Base-by-base conservation (phyloP, 2,329 filamentous ascomycete genomes). In the Diaporthe humulicola region DNA sequence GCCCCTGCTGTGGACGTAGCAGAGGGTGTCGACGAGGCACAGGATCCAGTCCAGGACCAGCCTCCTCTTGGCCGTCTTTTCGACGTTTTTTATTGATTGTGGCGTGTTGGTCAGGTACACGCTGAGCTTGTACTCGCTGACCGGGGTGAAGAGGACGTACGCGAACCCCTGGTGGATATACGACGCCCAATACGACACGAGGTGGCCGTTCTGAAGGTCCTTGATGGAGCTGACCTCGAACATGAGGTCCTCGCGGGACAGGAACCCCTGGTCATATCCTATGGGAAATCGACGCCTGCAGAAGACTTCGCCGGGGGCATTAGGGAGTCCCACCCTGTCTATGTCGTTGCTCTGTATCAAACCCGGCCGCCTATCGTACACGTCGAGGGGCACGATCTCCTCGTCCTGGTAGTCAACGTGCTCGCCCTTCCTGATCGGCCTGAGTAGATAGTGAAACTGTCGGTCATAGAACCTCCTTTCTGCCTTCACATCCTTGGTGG, bases 41-140 rank as follows among this genome's bases (percentile, higher is more conserved):
- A 93, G 91, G 79, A 95, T 90, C 93, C 93, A 95, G 81, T 94
- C 92, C 80, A 94, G 86, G 7, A 95, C 81, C 22, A 93, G 84
- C 60, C 86, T 84, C 45, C 91, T 87, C 36, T 92, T 87, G 54
- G 90, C 87, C 69, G 87, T 85, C 80, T 94, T 93, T 4, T 89
- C 79, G 15, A 94, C 81, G 70, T 88, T 89, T 78, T 93, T 92
- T 81, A 93, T 88, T 30, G 89, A 88, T 30, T 88, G 84, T 2
- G 93, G 91, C 7, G 89, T 90, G 70, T 90, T 90, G 22, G 91
- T 87, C 75, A 95, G 87, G 81, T 94, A 93, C 0, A 91, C 90
- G 78, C 90, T 92, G 50, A 95, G 87, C 22, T 86, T 93, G 78
- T 90, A 90, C 76, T 95, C 93, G 74, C 89, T 88, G 10, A 91